These are phyloP conservation scores for Lycium barbarum DNA, from an alignment of 257 asterid genomes.

Conservation along the genomic window DNA sequence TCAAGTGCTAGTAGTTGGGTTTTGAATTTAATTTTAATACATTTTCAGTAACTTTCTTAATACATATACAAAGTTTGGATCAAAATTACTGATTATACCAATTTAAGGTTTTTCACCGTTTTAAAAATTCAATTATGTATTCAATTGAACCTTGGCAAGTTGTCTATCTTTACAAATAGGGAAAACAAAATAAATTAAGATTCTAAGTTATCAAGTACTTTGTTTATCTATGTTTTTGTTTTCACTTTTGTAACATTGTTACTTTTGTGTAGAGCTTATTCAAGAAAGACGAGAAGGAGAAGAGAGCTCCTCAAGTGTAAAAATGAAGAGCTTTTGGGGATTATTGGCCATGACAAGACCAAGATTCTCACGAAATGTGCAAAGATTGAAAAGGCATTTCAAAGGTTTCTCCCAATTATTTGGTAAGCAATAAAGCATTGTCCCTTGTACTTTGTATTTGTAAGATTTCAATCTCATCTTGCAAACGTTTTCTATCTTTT, in stretches of 20 bases:
- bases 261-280: background rate
- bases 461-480: background rate
- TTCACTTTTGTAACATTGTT: background rate
- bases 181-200: too few relatives aligned
- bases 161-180: too few relatives aligned
- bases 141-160: too few relatives aligned
- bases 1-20: background rate
- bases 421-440: background rate
- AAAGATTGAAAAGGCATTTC: slow-evolving; percentile 15
- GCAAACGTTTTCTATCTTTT: background rate
- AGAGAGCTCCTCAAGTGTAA: slow-evolving; percentile 12
- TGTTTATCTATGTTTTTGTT: background rate
- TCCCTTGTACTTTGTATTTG: background rate
- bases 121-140: too few relatives aligned
- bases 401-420: slow-evolving; percentile 29
- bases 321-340: slow-evolving; percentile 26
- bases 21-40: background rate
- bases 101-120: too few relatives aligned
- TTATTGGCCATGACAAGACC: slow-evolving; percentile 20
- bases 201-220: background rate
- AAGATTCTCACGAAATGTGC: slow-evolving; percentile 16
- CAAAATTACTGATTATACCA: background rate
- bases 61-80: background rate
- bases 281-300: slow-evolving; percentile 32
- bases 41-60: background rate